Percentiles rank a stretch among this genome's conserved stretches.
Conservation (phyloP, 805 yeast species). For the Cyberlindnera galapagoensis region DNA sequence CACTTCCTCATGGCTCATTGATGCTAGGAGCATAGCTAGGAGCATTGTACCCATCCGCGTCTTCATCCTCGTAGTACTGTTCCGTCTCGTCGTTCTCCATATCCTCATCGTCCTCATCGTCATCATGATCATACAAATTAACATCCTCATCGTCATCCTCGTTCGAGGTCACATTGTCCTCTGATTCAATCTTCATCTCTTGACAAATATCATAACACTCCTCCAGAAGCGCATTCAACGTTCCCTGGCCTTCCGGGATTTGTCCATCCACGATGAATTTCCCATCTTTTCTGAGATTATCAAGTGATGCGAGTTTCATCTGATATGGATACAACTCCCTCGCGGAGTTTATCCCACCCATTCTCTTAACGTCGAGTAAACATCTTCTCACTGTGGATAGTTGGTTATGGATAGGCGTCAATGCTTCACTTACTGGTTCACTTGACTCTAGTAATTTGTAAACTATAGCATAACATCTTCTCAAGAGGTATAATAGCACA, state of each 20-base stretch:
- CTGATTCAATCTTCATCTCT: constrained; percentile 82
- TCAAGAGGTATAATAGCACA: constrained; percentile 65
- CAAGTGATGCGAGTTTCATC: constrained; percentile 85
- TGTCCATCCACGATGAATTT: constrained; percentile 83
- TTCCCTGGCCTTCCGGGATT: constrained; percentile 97
- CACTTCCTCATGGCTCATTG: too few species aligned
- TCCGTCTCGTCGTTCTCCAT: constrained; percentile 28
- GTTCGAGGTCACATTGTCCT: constrained; percentile 27
- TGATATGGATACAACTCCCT: constrained; percentile 95
- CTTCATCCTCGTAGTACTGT: constrained; percentile 26
- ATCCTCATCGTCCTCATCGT: constrained; percentile 31
- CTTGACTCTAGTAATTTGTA: constrained; percentile 85
- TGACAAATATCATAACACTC: constrained; percentile 93
- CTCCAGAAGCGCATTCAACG: constrained; percentile 82
- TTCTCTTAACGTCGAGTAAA: constrained; percentile 78
- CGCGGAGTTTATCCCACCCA: constrained; percentile 84
- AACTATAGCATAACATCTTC: constrained; percentile 87
- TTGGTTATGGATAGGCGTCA: constrained; percentile 92
- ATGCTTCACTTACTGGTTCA: constrained; percentile 92
- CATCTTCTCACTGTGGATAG: constrained; percentile 87
- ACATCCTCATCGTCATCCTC: constrained; percentile 23
- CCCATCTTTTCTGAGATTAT: constrained; percentile 83
- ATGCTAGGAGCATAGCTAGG: constrained; percentile 23
- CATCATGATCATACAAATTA: constrained; percentile 16
- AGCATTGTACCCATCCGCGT: constrained; percentile 22